Base-by-base conservation (phyloP, 352 stramenopile species). In the Globisporangium radiosum region DNA sequence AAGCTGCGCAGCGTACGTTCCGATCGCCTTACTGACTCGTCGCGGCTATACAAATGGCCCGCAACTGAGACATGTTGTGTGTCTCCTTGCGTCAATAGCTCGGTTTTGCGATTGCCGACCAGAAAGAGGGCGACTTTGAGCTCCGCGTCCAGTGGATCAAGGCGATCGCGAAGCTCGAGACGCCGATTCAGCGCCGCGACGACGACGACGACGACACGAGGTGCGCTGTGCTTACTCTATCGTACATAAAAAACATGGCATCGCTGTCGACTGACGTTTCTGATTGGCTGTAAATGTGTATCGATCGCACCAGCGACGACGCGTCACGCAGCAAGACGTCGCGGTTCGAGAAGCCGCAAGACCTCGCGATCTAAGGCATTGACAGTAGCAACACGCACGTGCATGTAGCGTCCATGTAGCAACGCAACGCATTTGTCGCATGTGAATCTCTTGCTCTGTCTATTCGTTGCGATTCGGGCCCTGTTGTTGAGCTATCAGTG, bases 111-210 rank as follows among this genome's bases (percentile, higher is more conserved):
- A 91, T 94, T 40, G 81, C 85, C 45, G 85, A 94, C 65, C 77
- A 94, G 58, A 87, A 90, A 44, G 85, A 94, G 72, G 85, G 85
- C 38, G 76, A 90, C 48, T 94, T 94, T 59, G 77, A 92, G 71
- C 69, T 94, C 54, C 75, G 77, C 45, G 68, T 94, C 37, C 77
- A 94, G 59, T 94, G 85, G 85, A 92, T 94, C 57, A 94, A 94
- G 67, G 85, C 83, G 7, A 58, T 92, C 17, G 77, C 80, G 48
- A 75, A 89, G 51, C 52, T 92, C 70, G 73, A 81, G 50, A 68
- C 67, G 25, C 62, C 38, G 1, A 43, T 14, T 9, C 58, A 69
- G 10, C 59, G 70, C 48, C 70, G 68, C 52, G 19, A 63, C 17
- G 56, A 68, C 4, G 53, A 71, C 40, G 58, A 70, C 40, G 63